A percentile compares a stretch with the other conserved stretches of the same genome.
phyloP scores from a whole-genome alignment of 768 basidiomycete genomes.

The Lactarius tabidus region DNA sequence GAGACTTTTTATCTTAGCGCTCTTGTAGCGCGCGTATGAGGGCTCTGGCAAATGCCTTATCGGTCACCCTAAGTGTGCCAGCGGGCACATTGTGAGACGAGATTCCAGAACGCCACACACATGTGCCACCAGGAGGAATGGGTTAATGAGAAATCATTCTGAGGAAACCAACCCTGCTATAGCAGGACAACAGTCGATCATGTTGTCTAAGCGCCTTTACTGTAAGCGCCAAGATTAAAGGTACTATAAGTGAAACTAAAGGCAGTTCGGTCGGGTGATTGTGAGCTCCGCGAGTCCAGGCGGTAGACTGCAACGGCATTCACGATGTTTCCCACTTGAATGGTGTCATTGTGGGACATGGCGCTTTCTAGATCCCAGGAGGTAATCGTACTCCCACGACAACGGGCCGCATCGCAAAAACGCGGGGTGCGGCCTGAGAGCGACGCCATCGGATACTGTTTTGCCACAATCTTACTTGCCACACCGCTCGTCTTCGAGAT shows the following conservation, averaged over 20 bases:
- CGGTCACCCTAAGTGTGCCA: neutral
- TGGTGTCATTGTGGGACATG: neutral
- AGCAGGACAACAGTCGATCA: neutral
- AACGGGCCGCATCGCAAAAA: neutral
- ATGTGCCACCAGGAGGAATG: neutral
- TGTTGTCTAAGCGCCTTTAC: too few relatives aligned
- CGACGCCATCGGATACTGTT: neutral
- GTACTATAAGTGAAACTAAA: too few relatives aligned
- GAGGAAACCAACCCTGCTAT: neutral
- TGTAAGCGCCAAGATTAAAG: neutral
- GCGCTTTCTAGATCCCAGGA: neutral
- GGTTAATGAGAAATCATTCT: neutral
- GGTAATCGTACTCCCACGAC: neutral
- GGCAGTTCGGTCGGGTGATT: neutral
- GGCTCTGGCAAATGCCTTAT: neutral
- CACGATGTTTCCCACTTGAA: neutral
- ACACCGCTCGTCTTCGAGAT: neutral
- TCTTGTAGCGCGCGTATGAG: neutral
- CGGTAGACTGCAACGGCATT: too few relatives aligned
- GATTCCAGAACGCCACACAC: neutral
- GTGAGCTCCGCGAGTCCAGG: neutral
- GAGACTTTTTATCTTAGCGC: neutral
- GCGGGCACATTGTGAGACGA: neutral
- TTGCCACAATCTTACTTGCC: neutral
- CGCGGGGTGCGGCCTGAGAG: neutral